Base-by-base conservation (phyloP, 1,284 basidiomycete species). In the Inonotus hispidus region DNA sequence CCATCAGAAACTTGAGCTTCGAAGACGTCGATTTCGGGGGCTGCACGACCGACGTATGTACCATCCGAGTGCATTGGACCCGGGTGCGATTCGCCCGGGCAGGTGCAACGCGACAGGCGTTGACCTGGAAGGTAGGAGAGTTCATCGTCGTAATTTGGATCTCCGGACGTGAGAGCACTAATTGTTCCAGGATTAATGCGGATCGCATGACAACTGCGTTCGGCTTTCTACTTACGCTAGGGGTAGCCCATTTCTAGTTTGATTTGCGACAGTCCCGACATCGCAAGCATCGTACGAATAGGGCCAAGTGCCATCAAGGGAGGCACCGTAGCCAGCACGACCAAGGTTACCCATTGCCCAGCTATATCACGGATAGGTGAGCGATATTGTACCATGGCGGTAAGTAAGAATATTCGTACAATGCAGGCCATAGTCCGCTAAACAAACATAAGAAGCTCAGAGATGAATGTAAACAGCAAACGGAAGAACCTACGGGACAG, bases 1-100 rank as follows among this genome's bases (percentile, higher is more conserved):
- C 55, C 53, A 11, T 62, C 79, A 71, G 68, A 78, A 72, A 71
- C 60, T 71, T 72, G 73, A 70, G 89, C 84, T 73, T 94, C 92
- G 64, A 94, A 75, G 38, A 93, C 80, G 74, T 94, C 91, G 65
- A 95, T 91, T 75, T 95, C 93, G 0, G 93, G 93, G 0, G 90
- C 90, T 4, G 86, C 81, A 58, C 93, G 82, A n/a, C 93, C 94
- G 7, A 84, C 82, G 56, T 79, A 87, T 13, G 81, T 80, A 10
- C 82, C 82, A 67, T 82, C 79, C n/a, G 69, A 61, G 55, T 75
- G 74, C 35, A 69, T 77, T 13, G 93, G 93, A 0, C 93, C 93
- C 0, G 93, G 93, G 69, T 96, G 93, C 53, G 86, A 83, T 57
- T 86, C 84, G n/a, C 82, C 82, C 0, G 84, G 76, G 69, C 93